Base-by-base conservation (phyloP, 2,329 filamentous ascomycete species). In the Pseudocercospora eumusae region DNA sequence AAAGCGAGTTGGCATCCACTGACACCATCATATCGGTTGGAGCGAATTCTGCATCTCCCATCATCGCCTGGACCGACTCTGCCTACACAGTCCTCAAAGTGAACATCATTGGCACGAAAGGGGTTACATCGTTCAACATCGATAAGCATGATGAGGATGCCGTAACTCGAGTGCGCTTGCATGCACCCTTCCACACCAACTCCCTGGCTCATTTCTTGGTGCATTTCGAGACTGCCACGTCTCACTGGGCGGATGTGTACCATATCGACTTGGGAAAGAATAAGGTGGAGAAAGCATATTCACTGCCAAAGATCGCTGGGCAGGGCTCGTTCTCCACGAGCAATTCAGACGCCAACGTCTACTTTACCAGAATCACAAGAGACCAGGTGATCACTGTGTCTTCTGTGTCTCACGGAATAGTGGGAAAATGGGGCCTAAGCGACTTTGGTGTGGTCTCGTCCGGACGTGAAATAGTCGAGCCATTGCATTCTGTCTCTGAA, bases 201-300 rank as follows among this genome's bases (percentile, higher is more conserved):
- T 88, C 90, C 3, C 82, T 87, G 50, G 82, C 91, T 40, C 92
- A 96, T 78, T 96, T 97, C 78, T 80, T 97, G 31, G 89, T 96
- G 4, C 90, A 96, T 69, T 92, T 86, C 69, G 83, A 88, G 69
- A 91, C 91, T 0, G 81, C 81, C 36, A 80, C 80, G 2, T 86
- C 86, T 18, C 90, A 93, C 73, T 91, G 90, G 80, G 93, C 89
- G 2, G 89, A 96, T 64, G 88, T 98, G 28, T 97, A 89, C 73
- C 91, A 96, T 70, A 84, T 96, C 62, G 85, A 96, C 68, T 76
- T 91, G 56, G 88, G 88, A 77, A 88, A 82, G 62, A 84, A 82
- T 58, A 84, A 83, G 18, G 83, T 93, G 27, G 83, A 82, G n/a
- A 92, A 91, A 74, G 89, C 89, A 0, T 96, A 96, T 74, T 86